Conservation (phyloP, 1,139 yeast species). For the Hansenula sp. region DNA sequence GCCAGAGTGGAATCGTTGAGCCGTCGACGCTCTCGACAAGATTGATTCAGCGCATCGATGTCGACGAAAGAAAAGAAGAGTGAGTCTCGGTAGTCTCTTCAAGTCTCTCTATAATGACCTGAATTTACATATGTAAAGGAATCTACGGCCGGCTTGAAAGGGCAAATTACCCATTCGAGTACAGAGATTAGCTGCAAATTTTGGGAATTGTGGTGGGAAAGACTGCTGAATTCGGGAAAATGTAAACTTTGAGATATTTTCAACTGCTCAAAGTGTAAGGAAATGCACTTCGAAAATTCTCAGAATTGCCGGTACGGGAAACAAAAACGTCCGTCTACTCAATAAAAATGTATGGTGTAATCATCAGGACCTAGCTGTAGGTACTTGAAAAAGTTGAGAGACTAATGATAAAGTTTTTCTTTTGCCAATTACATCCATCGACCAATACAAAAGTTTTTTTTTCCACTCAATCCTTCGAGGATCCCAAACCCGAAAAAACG, state of each 20-base stretch:
- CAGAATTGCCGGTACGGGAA: too few relatives aligned
- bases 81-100: too few relatives aligned
- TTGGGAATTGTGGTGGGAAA: conserved; percentile 1
- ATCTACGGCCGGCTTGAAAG: conserved; percentile 1
- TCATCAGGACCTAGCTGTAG: neutral
- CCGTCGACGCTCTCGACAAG: too few relatives aligned
- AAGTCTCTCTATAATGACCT: too few relatives aligned
- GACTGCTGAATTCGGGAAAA: conserved; percentile 3
- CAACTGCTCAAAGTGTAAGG: neutral
- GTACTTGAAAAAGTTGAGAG: neutral
- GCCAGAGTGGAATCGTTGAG: too few relatives aligned
- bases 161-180: neutral
- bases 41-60: too few relatives aligned
- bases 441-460: conserved; percentile 1
- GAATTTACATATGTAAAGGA: too few relatives aligned
- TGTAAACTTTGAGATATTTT: conserved; percentile 4
- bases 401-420: conserved; percentile 9
- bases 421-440: conserved; percentile 8
- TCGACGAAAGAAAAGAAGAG: too few relatives aligned
- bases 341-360: neutral
- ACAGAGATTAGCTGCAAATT: neutral
- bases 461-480: conserved; percentile 1
- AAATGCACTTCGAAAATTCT: neutral
- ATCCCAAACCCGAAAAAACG: conserved; percentile 2
- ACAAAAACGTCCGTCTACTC: too few relatives aligned